Conservation (phyloP, 2,329 filamentous ascomycete genomes). For the Colletotrichum salicis region DNA sequence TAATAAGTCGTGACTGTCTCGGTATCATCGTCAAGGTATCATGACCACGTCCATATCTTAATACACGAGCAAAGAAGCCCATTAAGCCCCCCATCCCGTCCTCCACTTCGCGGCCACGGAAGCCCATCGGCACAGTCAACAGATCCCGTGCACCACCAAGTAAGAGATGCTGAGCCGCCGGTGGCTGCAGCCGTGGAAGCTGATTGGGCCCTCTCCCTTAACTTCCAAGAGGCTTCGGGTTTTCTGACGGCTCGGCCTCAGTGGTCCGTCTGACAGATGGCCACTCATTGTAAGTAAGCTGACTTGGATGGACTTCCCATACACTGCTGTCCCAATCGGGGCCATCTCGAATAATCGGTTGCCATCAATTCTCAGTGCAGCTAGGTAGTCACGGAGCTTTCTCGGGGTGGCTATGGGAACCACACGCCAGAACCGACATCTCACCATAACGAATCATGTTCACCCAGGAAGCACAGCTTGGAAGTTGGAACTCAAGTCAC, state of each 20-base stretch:
- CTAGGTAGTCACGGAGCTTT: neutral
- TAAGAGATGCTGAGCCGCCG: neutral
- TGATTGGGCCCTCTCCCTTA: constrained; percentile 42
- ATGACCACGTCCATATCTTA: neutral
- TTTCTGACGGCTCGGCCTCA: neutral
- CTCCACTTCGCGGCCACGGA: neutral
- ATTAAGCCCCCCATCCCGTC: neutral
- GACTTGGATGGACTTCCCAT: neutral
- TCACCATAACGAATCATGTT: too few relatives aligned
- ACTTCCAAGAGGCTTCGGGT: constrained; percentile 44
- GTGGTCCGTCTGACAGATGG: neutral
- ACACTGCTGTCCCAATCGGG: neutral
- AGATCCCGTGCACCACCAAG: neutral
- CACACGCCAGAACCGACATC: neutral
- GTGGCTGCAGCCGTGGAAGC: constrained; percentile 20
- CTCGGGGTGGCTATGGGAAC: neutral
- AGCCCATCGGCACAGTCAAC: neutral
- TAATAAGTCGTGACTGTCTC: too few relatives aligned
- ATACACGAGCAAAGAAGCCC: neutral
- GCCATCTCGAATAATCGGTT: neutral
- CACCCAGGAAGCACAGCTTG: too few relatives aligned
- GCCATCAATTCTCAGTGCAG: neutral
- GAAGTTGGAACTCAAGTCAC: too few relatives aligned
- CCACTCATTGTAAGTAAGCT: too few relatives aligned
- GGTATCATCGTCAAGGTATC: neutral